Conservation (phyloP, 2,329 filamentous ascomycete genomes). For the Scedosporium dehoogii region DNA sequence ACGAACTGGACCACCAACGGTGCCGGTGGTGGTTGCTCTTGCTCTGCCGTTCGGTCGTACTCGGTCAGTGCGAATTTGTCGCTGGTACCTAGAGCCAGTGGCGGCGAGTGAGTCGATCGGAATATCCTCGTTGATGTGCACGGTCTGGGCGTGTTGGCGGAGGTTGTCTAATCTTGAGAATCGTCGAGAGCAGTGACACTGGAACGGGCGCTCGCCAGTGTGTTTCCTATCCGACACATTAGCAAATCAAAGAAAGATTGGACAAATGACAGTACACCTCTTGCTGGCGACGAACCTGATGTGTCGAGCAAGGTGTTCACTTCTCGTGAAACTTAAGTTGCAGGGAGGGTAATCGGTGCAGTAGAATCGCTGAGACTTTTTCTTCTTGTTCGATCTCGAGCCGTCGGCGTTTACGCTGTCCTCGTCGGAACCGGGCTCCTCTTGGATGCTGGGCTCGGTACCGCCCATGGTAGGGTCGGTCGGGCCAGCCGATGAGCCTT, state of each 20-base stretch:
- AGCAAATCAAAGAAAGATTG: not conserved
- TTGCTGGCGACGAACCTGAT: slow-evolving; percentile 54
- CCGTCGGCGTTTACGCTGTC: slow-evolving; percentile 55
- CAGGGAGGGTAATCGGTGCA: slow-evolving; percentile 94
- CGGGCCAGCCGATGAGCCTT: slow-evolving; percentile 41
- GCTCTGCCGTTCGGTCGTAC: slow-evolving; percentile 62
- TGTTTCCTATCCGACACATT: slow-evolving; percentile 59
- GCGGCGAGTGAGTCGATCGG: slow-evolving; percentile 88
- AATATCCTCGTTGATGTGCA: slow-evolving; percentile 96
- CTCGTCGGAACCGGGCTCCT: slow-evolving; percentile 50
- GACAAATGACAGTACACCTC: too few species aligned
- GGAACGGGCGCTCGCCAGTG: slow-evolving; percentile 91
- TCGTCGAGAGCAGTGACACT: slow-evolving; percentile 86
- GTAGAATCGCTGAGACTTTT: slow-evolving; percentile 92
- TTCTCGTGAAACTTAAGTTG: slow-evolving; percentile 87
- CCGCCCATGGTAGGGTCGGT: slow-evolving; percentile 27
- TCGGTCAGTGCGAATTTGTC: slow-evolving; percentile 81
- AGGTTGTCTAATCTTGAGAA: slow-evolving; percentile 94
- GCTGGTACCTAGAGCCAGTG: slow-evolving; percentile 82
- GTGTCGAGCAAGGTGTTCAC: slow-evolving; percentile 88
- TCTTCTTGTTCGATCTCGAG: slow-evolving; percentile 76
- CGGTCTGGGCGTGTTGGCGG: slow-evolving; percentile 92
- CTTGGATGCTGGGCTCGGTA: slow-evolving; percentile 43
- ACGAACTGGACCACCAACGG: slow-evolving; percentile 57
- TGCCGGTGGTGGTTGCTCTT: slow-evolving; percentile 68